Base-by-base conservation (phyloP, 1,139 yeast genomes). In the Blastobotrys buckinghamii region DNA sequence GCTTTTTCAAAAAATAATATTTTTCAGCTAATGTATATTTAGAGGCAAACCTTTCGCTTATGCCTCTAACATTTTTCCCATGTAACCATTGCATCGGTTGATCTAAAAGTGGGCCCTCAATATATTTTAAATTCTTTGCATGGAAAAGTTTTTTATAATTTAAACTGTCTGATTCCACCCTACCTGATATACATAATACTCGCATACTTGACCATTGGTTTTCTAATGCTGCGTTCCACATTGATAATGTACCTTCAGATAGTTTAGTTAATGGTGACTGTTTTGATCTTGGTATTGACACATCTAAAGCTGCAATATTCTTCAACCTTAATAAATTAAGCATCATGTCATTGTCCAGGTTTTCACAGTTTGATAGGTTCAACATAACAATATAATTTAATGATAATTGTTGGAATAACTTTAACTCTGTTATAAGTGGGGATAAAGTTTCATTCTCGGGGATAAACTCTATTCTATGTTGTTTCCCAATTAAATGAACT, bases 201-300 rank as follows among this genome's bases (percentile, higher is more conserved):
- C 52, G 46, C 17, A 59, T 34, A 8, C 49, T 42, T 19, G 22
- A 27, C 61, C 60, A 58, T 17, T 51, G 48, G 8, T 50, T 48
- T 19, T 45, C 49, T 43, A 57, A 48, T 7, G 62, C 60, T n/a
- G 56, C 48, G n/a, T 48, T 42, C 62, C 62, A 59, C 26, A 53
- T 44, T 33, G 54, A 46, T 19, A 58, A 41, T 17, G 55, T 42
- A 42, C 50, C 42, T 45, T 39, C 51, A 13, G 39, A 36, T 19
- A 36, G 9, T 19, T 3, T 4, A 26, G 43, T 49, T 29, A 45
- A 32, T 2, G 5, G 10, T 12, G 30, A 8, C n/a, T 32, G 12
- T 2, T 20, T 9, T 2, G 26, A 19, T 12, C 47, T 46, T 27
- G 24, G 7, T 9, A 50, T 50, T 2, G 59, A 53, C 17, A 59